These are phyloP conservation scores for Chamaenerion angustifolium DNA, from an alignment of 345 rosid species.

Conservation along the genomic window DNA sequence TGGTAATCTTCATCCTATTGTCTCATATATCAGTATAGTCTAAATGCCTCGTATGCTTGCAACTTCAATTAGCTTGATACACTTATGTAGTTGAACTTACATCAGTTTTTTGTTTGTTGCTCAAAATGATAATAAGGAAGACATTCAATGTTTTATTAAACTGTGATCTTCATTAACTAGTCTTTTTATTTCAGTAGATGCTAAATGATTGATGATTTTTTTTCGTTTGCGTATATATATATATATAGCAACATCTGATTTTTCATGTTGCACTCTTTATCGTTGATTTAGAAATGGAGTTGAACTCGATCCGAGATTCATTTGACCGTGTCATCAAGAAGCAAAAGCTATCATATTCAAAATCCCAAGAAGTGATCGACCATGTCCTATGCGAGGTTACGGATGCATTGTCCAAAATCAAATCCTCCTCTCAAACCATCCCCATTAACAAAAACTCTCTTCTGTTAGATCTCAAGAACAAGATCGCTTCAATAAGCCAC, in stretches of 20 bases:
- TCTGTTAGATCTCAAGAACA: constrained; percentile 32
- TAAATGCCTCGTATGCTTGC: no score
- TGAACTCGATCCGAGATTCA: constrained; percentile 29
- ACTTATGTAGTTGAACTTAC: no score
- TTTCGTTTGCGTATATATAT: no score
- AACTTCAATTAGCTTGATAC: no score
- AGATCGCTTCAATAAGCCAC: constrained; percentile 28
- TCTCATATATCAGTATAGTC: no score
- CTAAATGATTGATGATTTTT: no score
- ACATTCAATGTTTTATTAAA: no score
- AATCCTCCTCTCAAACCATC: constrained; percentile 12
- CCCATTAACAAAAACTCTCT: constrained; percentile 25
- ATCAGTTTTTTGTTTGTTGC: no score
- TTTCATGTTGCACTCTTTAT: constrained; percentile 7
- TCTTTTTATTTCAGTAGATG: no score
- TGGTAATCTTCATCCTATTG: no score
- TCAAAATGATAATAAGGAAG: no score
- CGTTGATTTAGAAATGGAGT: constrained; percentile 21
- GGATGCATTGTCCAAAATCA: constrained; percentile 32
- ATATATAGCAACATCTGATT: background rate
- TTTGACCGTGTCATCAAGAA: constrained; percentile 47
- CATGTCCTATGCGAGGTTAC: constrained; percentile 19
- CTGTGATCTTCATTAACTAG: no score
- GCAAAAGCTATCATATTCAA: constrained; percentile 40
- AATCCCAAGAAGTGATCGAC: constrained; percentile 12